Conservation (phyloP, 192 early-diverging fungal species). For the Physocladia obscura region DNA sequence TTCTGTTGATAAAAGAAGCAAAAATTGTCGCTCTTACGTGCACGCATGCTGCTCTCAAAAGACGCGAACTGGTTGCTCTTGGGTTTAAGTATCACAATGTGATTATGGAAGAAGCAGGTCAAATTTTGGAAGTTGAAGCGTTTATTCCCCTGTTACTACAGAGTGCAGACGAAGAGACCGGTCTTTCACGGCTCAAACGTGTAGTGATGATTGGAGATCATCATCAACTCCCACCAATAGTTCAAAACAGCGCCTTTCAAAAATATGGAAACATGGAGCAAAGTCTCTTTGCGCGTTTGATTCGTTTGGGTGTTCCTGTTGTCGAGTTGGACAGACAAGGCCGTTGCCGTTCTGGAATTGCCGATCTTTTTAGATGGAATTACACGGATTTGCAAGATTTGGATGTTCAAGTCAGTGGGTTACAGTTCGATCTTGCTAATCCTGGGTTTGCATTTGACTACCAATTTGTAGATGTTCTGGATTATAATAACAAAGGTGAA, state of each 20-base stretch:
- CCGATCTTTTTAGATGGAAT: slow-evolving; percentile 82
- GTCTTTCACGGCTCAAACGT: slow-evolving; percentile 72
- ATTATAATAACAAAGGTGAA: slow-evolving; percentile 79
- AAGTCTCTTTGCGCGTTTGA: slow-evolving; percentile 85
- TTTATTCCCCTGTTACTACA: slow-evolving; percentile 91
- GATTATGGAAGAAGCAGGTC: slow-evolving; percentile 96
- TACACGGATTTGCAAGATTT: slow-evolving; percentile 56
- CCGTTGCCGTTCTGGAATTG: slow-evolving; percentile 77
- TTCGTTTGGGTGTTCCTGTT: slow-evolving; percentile 90
- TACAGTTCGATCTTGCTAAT: slow-evolving; percentile 71
- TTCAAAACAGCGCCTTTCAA: slow-evolving; percentile 82
- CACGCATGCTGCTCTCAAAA: slow-evolving; percentile 91
- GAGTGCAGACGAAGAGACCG: slow-evolving; percentile 47
- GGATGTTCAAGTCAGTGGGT: slow-evolving; percentile 3
- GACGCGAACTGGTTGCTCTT: slow-evolving; percentile 78
- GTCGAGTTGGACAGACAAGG: slow-evolving; percentile 86
- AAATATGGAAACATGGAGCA: slow-evolving; percentile 93
- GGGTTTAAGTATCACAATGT: slow-evolving; percentile 95
- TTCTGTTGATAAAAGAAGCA: slow-evolving; percentile 92
- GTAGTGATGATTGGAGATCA: slow-evolving; percentile 97
- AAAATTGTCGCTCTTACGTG: slow-evolving; percentile 97
- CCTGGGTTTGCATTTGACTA: slow-evolving; percentile 82
- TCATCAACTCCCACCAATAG: slow-evolving; percentile 94
- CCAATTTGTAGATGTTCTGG: slow-evolving; percentile 84
- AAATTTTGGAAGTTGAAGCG: slow-evolving; percentile 92